Percentiles rank a stretch among this genome's conserved stretches.
These are phyloP conservation scores for Clarireedia paspali DNA, from an alignment of 2,329 filamentous ascomycete genomes.

Conservation along the genomic window DNA sequence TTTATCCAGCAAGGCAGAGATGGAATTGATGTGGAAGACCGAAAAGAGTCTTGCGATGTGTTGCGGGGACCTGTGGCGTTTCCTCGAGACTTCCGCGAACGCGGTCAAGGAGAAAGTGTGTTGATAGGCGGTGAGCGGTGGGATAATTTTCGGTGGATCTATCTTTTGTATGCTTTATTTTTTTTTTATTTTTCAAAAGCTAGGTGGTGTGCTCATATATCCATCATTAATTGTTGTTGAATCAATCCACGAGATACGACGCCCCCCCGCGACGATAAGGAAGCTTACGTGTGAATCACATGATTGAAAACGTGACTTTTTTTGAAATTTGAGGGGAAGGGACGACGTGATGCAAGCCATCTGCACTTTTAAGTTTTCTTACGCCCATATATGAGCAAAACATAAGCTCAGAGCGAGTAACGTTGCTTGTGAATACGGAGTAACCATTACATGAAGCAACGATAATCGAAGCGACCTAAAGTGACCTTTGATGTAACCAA, in stretches of 20 bases:
- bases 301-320: background rate
- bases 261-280: background rate
- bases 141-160: background rate
- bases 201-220: too few relatives aligned
- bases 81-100: slow-evolving; percentile 11
- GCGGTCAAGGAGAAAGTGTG: too few relatives aligned
- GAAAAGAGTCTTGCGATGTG: slow-evolving; percentile 22
- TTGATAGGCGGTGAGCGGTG: background rate
- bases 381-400: background rate
- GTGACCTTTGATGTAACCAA: too few relatives aligned
- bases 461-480: too few relatives aligned
- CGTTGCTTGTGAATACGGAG: background rate
- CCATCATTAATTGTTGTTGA: too few relatives aligned
- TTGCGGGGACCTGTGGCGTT: slow-evolving; percentile 21
- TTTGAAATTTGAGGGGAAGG: background rate
- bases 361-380: background rate
- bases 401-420: background rate
- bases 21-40: slow-evolving; percentile 37
- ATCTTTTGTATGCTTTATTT: background rate
- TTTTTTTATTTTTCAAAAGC: too few relatives aligned
- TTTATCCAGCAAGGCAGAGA: slow-evolving; percentile 32
- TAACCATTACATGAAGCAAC: background rate
- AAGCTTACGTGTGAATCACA: slow-evolving; percentile 1
- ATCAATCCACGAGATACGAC: background rate
- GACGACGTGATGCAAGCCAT: background rate